phyloP scores from a whole-genome alignment of 2,329 filamentous ascomycete genomes.

The Hypoxylon sp. region DNA sequence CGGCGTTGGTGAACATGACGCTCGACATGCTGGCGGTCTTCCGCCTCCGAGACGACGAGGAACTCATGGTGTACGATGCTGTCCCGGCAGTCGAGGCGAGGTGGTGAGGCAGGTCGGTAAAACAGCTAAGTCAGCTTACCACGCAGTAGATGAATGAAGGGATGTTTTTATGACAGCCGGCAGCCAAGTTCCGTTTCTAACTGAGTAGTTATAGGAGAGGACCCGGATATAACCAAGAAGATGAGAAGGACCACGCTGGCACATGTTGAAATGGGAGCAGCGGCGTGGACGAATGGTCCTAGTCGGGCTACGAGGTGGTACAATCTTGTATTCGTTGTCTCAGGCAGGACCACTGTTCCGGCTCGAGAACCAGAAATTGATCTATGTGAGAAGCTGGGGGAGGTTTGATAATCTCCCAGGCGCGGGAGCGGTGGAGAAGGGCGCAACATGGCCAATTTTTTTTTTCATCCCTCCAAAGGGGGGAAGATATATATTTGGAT shows the following conservation, averaged over 20 bases:
- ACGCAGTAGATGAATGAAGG: not conserved
- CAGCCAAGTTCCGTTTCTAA: conserved; percentile 16
- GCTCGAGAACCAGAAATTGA: conserved; percentile 31
- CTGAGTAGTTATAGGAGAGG: conserved; percentile 11
- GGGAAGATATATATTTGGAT: conserved; percentile 38
- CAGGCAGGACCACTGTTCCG: conserved; percentile 29
- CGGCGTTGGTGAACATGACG: conserved; percentile 73
- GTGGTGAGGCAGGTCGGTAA: not conserved
- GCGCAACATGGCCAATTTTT: conserved; percentile 35
- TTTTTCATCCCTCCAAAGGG: conserved; percentile 30
- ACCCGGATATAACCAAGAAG: conserved; percentile 18
- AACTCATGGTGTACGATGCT: conserved; percentile 47
- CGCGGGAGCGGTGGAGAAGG: conserved; percentile 38
- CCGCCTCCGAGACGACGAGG: conserved; percentile 54
- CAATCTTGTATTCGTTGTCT: conserved; percentile 28
- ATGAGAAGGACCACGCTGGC: conserved; percentile 20
- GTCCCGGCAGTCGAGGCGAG: not conserved
- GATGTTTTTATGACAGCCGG: not conserved
- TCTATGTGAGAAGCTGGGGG: conserved; percentile 33
- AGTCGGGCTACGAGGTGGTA: conserved; percentile 22
- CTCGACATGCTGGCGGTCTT: conserved; percentile 55
- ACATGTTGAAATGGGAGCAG: conserved; percentile 29
- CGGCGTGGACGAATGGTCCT: conserved; percentile 23
- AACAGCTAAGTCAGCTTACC: conserved; percentile 2
- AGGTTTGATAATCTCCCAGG: conserved; percentile 33